Conservation (phyloP, 2,329 filamentous ascomycete species). For the Arthroderma uncinatum region DNA sequence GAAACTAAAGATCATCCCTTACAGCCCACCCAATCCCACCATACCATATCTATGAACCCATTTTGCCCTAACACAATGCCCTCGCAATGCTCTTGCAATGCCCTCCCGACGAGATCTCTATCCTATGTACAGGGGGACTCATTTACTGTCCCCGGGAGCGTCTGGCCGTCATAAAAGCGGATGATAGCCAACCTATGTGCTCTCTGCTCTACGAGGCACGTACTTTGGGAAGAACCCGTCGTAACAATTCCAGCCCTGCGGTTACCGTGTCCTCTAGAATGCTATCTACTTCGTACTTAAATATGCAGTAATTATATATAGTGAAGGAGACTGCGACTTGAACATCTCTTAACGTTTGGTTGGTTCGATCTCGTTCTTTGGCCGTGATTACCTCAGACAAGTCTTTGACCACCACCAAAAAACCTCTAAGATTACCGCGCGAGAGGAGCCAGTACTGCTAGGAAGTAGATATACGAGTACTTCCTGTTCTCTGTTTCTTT, state of each 20-base stretch:
- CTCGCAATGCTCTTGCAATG: neutral
- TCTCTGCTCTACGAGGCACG: too few relatives aligned
- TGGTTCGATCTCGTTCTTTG: neutral
- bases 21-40: neutral
- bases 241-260: neutral
- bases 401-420: neutral
- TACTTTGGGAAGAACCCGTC: neutral
- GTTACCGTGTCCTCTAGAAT: neutral
- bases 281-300: neutral
- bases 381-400: constrained; percentile 1
- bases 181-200: neutral
- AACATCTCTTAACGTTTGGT: neutral
- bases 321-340: too few relatives aligned
- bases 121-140: neutral
- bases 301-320: too few relatives aligned
- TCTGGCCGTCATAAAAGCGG: neutral
- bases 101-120: neutral
- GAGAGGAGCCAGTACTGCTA: neutral
- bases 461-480: too few relatives aligned
- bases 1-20: neutral
- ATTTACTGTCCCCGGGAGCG: neutral
- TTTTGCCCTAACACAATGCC: neutral
- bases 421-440: neutral
- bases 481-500: too few relatives aligned
- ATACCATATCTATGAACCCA: neutral